Evolutionary conservation across 257 asterid genomes (phyloP), one percentile per base, ranked within the genome.

Genomic region (Solanum sparsipilum): DNA sequence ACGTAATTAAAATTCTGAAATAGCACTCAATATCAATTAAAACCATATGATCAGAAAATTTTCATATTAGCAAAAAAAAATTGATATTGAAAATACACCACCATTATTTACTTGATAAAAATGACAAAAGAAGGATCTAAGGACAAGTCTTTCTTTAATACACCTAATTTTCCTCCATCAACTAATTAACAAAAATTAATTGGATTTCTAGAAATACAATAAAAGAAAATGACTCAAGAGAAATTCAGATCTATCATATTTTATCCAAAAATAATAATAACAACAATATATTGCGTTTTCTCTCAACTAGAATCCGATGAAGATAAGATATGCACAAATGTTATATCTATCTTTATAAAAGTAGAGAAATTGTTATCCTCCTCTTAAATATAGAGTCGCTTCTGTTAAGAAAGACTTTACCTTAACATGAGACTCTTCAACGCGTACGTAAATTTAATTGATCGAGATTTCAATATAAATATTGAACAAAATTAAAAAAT

Each of bases 381-480:
- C n/a, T 52, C 1, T 52, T 52, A 10, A 1, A 23, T 63, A 63
- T 21, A 63, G 6, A 63, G 5, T n/a, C 7, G 1, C 0, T 4
- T 3, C 0, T 63, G 3, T n/a, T 63, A n/a, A 0, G 1, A 9
- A 63, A n/a, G 4, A 10, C 10, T 52, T 52, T 52, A 18, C n/a
- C 9, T 52, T 1, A 52, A 18, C 9, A 6, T 52, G 15, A 63
- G 31, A 63, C 31, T 0, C 0, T 23, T 63, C 6, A 10, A 63
- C 0, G 1, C 6, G 0, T 63, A 23, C 1, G 0, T 23, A 23
- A 63, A 63, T 63, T 63, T 63, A 20, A 63, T 63, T 23, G 1
- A 58, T 58, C 0, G 2, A 56, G 1, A 18, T 56, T 0, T 0
- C 6, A n/a, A n/a, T 60, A 2, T 0, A 10, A n/a, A 4, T 63